phyloP scores from a whole-genome alignment of 2,329 filamentous ascomycete genomes.

The Polychaeton citri region DNA sequence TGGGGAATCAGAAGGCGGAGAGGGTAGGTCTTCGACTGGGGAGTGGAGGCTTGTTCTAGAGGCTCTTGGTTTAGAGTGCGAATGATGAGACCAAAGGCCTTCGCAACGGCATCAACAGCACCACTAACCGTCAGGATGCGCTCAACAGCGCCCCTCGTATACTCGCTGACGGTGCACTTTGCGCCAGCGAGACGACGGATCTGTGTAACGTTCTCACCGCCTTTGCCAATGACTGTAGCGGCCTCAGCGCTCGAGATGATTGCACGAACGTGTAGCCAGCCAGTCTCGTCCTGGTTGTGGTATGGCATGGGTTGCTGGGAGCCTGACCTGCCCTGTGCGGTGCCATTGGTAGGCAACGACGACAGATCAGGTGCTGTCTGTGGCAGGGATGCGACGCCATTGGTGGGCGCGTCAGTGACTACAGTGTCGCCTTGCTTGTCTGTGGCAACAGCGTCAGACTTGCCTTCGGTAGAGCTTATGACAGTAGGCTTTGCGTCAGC shows the following conservation, averaged over 20 bases:
- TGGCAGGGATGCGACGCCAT: conserved; percentile 26
- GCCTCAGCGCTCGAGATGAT: conserved; percentile 97
- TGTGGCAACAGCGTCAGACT: conserved; percentile 25
- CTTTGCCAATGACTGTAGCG: conserved; percentile 95
- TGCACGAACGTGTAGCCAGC: conserved; percentile 92
- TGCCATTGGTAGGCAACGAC: conserved; percentile 40
- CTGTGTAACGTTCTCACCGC: conserved; percentile 95
- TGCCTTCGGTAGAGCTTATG: neutral
- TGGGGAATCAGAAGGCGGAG: conserved; percentile 90
- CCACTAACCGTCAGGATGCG: conserved; percentile 96
- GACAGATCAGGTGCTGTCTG: conserved; percentile 16
- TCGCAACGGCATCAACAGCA: conserved; percentile 88
- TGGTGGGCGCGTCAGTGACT: conserved; percentile 46
- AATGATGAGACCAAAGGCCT: conserved; percentile 97
- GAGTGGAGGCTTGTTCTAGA: conserved; percentile 71
- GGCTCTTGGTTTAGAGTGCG: conserved; percentile 96
- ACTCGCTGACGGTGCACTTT: conserved; percentile 98
- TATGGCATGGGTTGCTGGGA: conserved; percentile 27
- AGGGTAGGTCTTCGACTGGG: conserved; percentile 94
- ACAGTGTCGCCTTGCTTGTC: conserved; percentile 56
- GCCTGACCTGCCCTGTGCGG: conserved; percentile 37
- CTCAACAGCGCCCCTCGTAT: conserved; percentile 91
- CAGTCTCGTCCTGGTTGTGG: conserved; percentile 69
- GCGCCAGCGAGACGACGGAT: conserved; percentile 90
- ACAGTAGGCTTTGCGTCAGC: neutral